Conservation (phyloP, 192 early-diverging fungal species). For the Cetraspora pellucida region DNA sequence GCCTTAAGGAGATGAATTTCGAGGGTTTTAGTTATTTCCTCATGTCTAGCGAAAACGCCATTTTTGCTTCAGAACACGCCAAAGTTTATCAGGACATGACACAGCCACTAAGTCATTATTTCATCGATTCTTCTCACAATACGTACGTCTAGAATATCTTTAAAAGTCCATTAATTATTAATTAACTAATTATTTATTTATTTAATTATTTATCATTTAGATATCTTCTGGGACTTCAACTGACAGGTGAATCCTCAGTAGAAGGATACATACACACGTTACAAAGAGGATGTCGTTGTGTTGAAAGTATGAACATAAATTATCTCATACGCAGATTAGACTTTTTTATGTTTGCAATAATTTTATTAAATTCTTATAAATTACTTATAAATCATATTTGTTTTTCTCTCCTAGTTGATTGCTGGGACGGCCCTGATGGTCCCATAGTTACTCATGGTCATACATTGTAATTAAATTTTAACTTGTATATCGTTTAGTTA, state of each 20-base stretch:
- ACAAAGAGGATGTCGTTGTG: conserved; percentile 83
- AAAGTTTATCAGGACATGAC: conserved; percentile 67
- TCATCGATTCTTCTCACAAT: conserved; percentile 87
- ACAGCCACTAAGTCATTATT: conserved; percentile 77
- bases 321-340: neutral
- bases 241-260: conserved; percentile 75
- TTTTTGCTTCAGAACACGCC: conserved; percentile 54
- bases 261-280: conserved; percentile 88
- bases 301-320: conserved; percentile 73
- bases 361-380: neutral
- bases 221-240: conserved; percentile 83
- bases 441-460: conserved; percentile 84
- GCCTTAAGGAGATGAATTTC: conserved; percentile 53
- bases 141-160: conserved; percentile 48
- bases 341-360: neutral
- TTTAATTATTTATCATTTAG: neutral
- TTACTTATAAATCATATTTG: neutral
- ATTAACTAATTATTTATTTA: neutral
- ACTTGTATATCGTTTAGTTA: neutral
- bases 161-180: neutral
- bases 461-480: conserved; percentile 50
- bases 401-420: conserved; percentile 67
- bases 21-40: conserved; percentile 70
- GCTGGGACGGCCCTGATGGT: conserved; percentile 83
- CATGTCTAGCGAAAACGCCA: conserved; percentile 61